Base-by-base conservation (phyloP, 1,284 basidiomycete genomes). In the Leccinum pachyderme region DNA sequence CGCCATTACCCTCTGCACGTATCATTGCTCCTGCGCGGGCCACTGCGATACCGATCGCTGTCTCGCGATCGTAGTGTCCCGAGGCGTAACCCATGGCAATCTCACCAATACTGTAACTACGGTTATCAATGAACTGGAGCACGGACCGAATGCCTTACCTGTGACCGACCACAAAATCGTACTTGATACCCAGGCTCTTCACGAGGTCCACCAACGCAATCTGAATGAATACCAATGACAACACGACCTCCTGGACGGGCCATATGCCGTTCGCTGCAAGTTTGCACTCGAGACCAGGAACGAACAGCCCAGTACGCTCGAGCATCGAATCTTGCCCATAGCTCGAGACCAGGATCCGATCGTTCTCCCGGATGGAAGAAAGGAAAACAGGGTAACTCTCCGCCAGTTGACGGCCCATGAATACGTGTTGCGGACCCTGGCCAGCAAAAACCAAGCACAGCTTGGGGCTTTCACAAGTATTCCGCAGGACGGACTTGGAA, bases 81-180 rank as follows among this genome's bases (percentile, higher is more conserved):
- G 69, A 69, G 32, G 67, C 68, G 15, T 69, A 70, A 31, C 69
- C 69, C 67, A 69, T 71, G 4, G 65, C 67, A 39, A 69, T 69
- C 49, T 69, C 69, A 28, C 68, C 70, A 25, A 70, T 72, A 58
- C 59, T 70, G 18, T 37, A 5, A 5, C 60, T 32, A 59, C 45
- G 13, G 31, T 39, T 13, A 44, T 24, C 13, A 49, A 5, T 1
- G 5, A 44, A 18, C 18, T 51, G 2, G 7, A 7, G 24, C 5
- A 39, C 15, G 0, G 9, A 11, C n/a, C 18, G 7, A 39, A 9
- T n/a, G 13, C 39, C 58, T 50, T 13, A 68, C 67, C 67, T 69
- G 55, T 69, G 67, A 25, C 70, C 70, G 32, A 69, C 58, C 6
- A 70, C 70, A n/a, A 52, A 66, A 37, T 69, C 58, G 24, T 70